Base-by-base conservation (phyloP, 1,284 basidiomycete genomes). In the Pseudozyma pruni region DNA sequence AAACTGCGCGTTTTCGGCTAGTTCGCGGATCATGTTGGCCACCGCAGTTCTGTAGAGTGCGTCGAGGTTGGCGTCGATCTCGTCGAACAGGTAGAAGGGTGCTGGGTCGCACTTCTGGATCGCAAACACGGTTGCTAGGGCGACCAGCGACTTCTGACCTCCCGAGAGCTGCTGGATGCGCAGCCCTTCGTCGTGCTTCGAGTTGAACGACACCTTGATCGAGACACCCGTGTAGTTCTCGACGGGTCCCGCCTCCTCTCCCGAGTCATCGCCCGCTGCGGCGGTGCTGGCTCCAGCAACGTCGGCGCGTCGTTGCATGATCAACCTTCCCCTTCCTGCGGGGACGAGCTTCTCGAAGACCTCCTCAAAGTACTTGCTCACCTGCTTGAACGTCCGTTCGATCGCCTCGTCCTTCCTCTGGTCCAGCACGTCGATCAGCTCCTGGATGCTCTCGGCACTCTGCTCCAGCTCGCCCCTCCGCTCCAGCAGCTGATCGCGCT, bases 31-130 rank as follows among this genome's bases (percentile, higher is more conserved):
- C 94, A 98, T 98, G 84, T 90, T 87, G 27, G 95, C 94, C 22
- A 98, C 95, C 3, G 95, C 93, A 2, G 94, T 97, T 38, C 95
- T 90, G 72, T 98, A 97, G 85, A 98, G 93, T 6, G 95, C 93
- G 78, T 99, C 96, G 49, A 99, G 86, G 78, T 98, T 98, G 47
- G 95, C 95, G 78, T 98, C 95, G 79, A 98, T 98, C 86, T 99
- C 96, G 82, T 99, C 96, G 81, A 98, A 98, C n/a, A 99, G 87
- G 84, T 98, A 98, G 86, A 99, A 99, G 0, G 96, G 96, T 0
- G 96, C 96, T 1, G 96, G 96, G 80, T 99, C 96, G 83, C 94
- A 98, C 84, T 96, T 97, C 83, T 99, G 96, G 75, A 98, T 98
- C 8, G 95, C 94, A 80, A 98, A 98, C 17, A 99, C 94, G 31